Evolutionary conservation across 176 grass and related monocot species (phyloP).

Genomic region (Triticum monococcum): DNA sequence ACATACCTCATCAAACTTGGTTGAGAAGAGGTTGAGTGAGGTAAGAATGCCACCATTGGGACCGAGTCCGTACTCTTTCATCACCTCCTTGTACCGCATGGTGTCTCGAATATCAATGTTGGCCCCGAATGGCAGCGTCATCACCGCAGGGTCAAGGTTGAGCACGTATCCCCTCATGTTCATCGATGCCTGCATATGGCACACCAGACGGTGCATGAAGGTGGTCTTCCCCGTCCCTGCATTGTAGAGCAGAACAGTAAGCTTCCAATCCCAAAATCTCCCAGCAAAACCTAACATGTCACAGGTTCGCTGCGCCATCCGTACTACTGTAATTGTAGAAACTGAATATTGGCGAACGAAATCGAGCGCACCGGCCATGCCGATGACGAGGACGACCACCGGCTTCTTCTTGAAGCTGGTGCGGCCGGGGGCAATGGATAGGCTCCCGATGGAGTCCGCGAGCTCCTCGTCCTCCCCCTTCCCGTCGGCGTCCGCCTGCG

Average conservation of each 20-base stretch:
- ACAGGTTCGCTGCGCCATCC: neutral
- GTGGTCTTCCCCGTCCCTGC: slow-evolving; percentile 92
- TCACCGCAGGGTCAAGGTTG: slow-evolving; percentile 87
- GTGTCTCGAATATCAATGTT: slow-evolving; percentile 97
- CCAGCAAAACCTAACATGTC: neutral
- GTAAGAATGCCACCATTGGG: slow-evolving; percentile 94
- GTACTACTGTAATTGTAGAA: neutral
- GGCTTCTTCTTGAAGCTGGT: slow-evolving; percentile 82
- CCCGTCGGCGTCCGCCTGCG: slow-evolving; percentile 34
- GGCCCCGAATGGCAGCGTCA: slow-evolving; percentile 83
- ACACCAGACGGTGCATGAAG: slow-evolving; percentile 82
- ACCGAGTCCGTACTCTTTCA: slow-evolving; percentile 94
- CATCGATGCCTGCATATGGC: slow-evolving; percentile 45
- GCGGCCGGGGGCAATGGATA: slow-evolving; percentile 55
- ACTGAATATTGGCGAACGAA: neutral
- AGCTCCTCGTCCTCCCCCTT: slow-evolving; percentile 58
- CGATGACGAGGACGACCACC: slow-evolving; percentile 81
- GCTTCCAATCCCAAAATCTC: neutral
- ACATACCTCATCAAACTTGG: slow-evolving; percentile 92
- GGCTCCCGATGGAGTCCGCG: slow-evolving; percentile 63
- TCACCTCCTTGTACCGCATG: slow-evolving; percentile 87
- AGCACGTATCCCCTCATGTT: slow-evolving; percentile 82
- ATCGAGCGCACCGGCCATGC: slow-evolving; percentile 73
- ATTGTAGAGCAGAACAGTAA: slow-evolving; percentile 2
- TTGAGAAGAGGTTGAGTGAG: slow-evolving; percentile 83